Evolutionary conservation across 2,329 filamentous ascomycete species (phyloP).

Genomic region (Ophiostoma ulmi): DNA sequence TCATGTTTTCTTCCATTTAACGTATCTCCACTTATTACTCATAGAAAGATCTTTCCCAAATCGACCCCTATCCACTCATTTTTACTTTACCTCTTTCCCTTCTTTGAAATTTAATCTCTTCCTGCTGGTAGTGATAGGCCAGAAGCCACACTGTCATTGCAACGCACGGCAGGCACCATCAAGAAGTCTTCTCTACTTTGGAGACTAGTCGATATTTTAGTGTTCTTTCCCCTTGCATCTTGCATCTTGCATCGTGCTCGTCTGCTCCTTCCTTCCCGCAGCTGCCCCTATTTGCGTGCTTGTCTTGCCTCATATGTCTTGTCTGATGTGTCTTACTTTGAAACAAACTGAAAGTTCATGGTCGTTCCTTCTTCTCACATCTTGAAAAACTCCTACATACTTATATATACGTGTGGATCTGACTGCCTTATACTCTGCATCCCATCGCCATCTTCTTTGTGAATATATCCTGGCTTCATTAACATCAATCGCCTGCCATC

Average conservation of each 20-base stretch:
- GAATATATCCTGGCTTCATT: not conserved
- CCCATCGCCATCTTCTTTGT: not conserved
- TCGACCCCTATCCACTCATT: not conserved
- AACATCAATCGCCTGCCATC: no score
- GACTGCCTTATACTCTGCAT: not conserved
- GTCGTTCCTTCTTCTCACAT: not conserved
- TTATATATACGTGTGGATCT: not conserved
- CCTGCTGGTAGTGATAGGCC: not conserved
- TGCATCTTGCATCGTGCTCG: not conserved
- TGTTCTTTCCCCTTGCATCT: slow-evolving; percentile 9
- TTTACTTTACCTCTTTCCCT: not conserved
- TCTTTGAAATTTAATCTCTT: not conserved
- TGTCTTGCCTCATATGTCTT: not conserved
- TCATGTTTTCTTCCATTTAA: not conserved
- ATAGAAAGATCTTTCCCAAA: not conserved
- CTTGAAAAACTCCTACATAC: not conserved
- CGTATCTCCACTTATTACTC: not conserved
- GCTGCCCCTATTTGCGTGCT: slow-evolving; percentile 8
- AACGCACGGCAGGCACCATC: not conserved
- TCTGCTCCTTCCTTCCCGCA: not conserved
- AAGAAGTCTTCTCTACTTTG: no score
- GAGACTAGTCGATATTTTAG: not conserved
- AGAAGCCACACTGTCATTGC: not conserved
- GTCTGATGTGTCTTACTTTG: not conserved
- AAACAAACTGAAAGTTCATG: not conserved